Base-by-base conservation (phyloP, 805 yeast species). In the Teunomyces lycoperdinae region DNA sequence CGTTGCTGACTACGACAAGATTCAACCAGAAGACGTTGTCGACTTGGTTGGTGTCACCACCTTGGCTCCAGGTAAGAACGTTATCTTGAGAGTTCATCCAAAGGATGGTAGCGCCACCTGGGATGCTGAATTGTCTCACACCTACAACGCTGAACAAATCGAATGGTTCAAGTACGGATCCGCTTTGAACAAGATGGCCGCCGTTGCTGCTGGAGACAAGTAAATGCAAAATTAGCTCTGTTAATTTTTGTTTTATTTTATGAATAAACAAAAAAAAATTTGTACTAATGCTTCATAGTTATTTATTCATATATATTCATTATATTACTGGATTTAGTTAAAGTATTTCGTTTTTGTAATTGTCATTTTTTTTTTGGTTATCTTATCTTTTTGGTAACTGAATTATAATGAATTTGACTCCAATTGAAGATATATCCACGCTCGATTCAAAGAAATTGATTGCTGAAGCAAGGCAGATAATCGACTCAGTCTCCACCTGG, bases 121-220 rank as follows among this genome's bases (percentile, higher is more conserved):
- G 97, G 85, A 84, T 64, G 79, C 92, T 67, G 85, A 82, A 77
- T 87, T 94, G 73, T 82, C 96, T 49, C 99, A 94, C 82, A 94
- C 99, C 57, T 94, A 88, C 83, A 94, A 94, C 82, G 53, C 70
- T 55, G 97, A 94, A 80, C 99, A 92, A 81, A 87, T 92, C 69
- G 97, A 89, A 71, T 92, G 98, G 98, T 92, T 92, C 87, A 92
- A 89, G 83, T 84, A 86, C 65, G 99, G 99, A 79, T 90, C 97
- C 62, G 99, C 99, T 72, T 85, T 94, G 78, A 94, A 94, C 89
- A 89, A 86, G 81, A 89, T 90, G 90, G 87, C 90, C 45, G 56
- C 72, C 44, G 57, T 49, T 36, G 43, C 47, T 40, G 47, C 43
- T 39, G 50, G 34, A 40, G 31, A 20, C 31, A 40, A 45, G 20